Base-by-base conservation (phyloP, 768 basidiomycete species). In the Hericium rajendrae region DNA sequence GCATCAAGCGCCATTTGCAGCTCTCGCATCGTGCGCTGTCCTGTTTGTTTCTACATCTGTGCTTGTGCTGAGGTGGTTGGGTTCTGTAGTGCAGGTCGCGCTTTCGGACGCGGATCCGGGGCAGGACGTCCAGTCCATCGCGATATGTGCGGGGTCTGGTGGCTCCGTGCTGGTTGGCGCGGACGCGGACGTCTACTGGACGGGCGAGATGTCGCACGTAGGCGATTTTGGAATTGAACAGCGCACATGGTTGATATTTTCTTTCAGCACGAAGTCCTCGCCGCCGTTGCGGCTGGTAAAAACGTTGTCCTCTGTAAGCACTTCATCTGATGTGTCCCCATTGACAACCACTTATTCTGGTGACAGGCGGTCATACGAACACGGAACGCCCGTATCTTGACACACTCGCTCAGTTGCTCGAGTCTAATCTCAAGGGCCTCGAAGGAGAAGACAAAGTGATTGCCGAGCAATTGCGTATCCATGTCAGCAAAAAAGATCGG, bases 351-450 rank as follows among this genome's bases (percentile, higher is more conserved):
- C 11, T 52, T 15, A 6, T 49, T 26, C 6, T 18, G 48, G 12
- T 54, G 68, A 40, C 62, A 91, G 89, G 88, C 68, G 91, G 91
- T 16, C 95, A 97, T 72, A 88, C 91, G 15, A 94, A 94, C 71
- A 94, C 94, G 48, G 95, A 98, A 73, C 88, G 94, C 37, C 92
- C 92, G 0, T 97, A 91, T 72, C 85, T 98, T 55, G 81, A 85
- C 16, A 73, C 82, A 22, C 79, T 97, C 37, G 84, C 85, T 40
- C 70, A 74, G 12, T 85, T 82, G 70, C 75, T 97, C 59, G 67
- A 69, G 59, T 62, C 66, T 51, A 80, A 85, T 68, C 72, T 88
- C 58, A 71, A 67, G 43, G 67, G 76, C 59, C 69, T 67, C 39
- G 76, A 72, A 22, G 68, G 66, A 41, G 67, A 70, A 38, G 66